A percentile compares a stretch with the other conserved stretches of the same genome.
Evolutionary conservation across 1,139 yeast species (phyloP).

Genomic region (Zygosaccharomyces pseudobailii): DNA sequence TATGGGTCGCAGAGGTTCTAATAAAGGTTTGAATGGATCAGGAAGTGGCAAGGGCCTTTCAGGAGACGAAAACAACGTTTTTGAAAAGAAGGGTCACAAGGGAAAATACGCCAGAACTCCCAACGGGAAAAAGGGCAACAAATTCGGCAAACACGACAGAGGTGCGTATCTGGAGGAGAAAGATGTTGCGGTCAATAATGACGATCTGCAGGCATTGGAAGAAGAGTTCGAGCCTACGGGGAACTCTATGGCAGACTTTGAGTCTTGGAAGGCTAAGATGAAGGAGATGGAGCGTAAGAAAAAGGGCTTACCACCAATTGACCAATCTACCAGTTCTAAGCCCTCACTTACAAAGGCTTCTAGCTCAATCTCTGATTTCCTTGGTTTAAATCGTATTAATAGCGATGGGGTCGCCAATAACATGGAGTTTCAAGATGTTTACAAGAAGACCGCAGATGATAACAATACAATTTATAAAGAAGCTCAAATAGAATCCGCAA

Average conservation of each 20-base stretch:
- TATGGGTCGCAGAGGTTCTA: constrained; percentile 7
- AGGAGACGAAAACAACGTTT: constrained; percentile 8
- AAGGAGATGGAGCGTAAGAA: constrained; percentile 49
- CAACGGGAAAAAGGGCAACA: constrained; percentile 12
- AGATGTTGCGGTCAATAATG: constrained; percentile 20
- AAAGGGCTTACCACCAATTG: constrained; percentile 36
- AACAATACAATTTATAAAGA: constrained; percentile 8
- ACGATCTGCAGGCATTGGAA: constrained; percentile 30
- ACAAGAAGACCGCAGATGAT: background rate
- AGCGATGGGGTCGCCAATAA: constrained; percentile 2
- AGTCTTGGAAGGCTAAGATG: constrained; percentile 60
- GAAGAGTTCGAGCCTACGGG: constrained; percentile 36
- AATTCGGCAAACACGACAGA: constrained; percentile 14
- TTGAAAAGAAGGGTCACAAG: constrained; percentile 19
- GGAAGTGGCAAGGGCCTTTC: constrained; percentile 3
- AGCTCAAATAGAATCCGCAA: constrained; percentile 15
- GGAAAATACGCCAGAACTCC: constrained; percentile 11
- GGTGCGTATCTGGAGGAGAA: constrained; percentile 17
- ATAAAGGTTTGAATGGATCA: constrained; percentile 8
- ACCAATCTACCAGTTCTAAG: constrained; percentile 6
- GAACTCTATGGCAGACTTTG: constrained; percentile 65
- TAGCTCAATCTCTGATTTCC: constrained; percentile 31
- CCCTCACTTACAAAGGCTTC: constrained; percentile 17
- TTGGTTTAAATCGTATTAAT: constrained; percentile 22
- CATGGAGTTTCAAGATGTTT: background rate